These are phyloP conservation scores for Fusarium citri DNA, from an alignment of 2,329 filamentous ascomycete species.

Conservation along the genomic window DNA sequence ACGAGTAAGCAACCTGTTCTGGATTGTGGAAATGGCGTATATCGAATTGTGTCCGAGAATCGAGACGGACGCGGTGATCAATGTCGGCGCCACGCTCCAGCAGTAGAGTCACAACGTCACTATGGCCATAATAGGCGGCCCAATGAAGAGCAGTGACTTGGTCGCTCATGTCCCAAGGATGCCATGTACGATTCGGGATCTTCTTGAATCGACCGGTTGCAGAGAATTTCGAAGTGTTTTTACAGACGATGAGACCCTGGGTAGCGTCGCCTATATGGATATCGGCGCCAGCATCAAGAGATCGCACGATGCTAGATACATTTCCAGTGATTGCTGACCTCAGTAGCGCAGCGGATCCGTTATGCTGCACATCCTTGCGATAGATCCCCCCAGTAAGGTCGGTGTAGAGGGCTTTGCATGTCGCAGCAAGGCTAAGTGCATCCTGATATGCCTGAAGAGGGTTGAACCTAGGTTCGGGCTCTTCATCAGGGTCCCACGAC, in stretches of 20 bases:
- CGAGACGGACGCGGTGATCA: slow-evolving; percentile 13
- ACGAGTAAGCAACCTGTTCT: background rate
- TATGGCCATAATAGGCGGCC: background rate
- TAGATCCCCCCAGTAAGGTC: background rate
- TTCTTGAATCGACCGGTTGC: background rate
- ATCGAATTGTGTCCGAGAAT: background rate
- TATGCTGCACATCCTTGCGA: background rate
- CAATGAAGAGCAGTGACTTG: slow-evolving; percentile 21
- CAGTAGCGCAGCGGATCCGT: background rate
- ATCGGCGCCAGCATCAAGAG: background rate
- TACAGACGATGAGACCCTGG: background rate
- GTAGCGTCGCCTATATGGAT: background rate
- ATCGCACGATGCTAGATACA: background rate
- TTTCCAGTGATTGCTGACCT: background rate
- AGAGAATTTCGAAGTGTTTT: too few species aligned
- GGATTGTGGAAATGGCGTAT: background rate
- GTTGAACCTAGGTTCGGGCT: background rate
- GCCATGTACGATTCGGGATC: background rate
- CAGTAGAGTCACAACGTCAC: background rate
- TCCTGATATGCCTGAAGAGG: background rate
- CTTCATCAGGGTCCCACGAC: background rate
- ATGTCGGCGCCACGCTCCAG: background rate
- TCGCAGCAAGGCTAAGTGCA: slow-evolving; percentile 3
- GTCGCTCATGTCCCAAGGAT: background rate
- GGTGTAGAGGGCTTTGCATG: background rate